A percentile compares a stretch with the other conserved stretches of the same genome.
Conservation (phyloP, 202 grass and related monocot species). For the Zizania palustris region DNA sequence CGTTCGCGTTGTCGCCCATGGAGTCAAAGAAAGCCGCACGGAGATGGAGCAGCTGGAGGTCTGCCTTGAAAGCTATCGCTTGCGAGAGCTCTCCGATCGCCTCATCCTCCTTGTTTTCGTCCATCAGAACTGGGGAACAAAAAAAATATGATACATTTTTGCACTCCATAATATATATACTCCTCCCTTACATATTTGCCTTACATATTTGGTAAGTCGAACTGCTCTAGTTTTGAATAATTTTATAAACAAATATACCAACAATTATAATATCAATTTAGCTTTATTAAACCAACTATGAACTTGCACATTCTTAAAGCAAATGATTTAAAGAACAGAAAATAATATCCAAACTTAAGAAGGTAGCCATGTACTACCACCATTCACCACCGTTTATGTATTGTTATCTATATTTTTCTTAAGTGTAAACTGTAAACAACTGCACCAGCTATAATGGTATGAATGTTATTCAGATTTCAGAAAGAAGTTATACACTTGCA, state of each 20-base stretch:
- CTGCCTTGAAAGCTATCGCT: slow-evolving; percentile 74
- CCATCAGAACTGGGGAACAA: slow-evolving; percentile 68
- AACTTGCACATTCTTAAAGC: neutral
- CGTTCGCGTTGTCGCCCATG: slow-evolving; percentile 53
- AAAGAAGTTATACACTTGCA: too few relatives aligned
- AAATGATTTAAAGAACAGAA: neutral
- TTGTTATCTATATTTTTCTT: neutral
- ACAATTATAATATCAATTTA: too few relatives aligned
- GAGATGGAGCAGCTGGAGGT: slow-evolving; percentile 89
- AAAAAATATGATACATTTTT: neutral
- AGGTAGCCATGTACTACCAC: neutral
- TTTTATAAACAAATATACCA: too few relatives aligned
- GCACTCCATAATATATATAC: neutral
- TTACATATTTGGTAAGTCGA: too few relatives aligned
- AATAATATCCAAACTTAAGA: neutral
- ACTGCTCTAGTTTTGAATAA: too few relatives aligned
- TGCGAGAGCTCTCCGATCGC: slow-evolving; percentile 73
- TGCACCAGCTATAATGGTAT: neutral
- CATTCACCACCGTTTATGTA: neutral
- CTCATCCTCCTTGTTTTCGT: slow-evolving; percentile 79
- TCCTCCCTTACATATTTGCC: too few relatives aligned
- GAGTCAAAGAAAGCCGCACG: slow-evolving; percentile 89
- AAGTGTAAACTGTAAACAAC: neutral
- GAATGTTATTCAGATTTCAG: neutral
- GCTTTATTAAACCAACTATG: too few relatives aligned